Evolutionary conservation across 495 filamentous ascomycete genomes (phyloP), one percentile per base, ranked within the genome.

Genomic region (Parachaetomium inaequale): DNA sequence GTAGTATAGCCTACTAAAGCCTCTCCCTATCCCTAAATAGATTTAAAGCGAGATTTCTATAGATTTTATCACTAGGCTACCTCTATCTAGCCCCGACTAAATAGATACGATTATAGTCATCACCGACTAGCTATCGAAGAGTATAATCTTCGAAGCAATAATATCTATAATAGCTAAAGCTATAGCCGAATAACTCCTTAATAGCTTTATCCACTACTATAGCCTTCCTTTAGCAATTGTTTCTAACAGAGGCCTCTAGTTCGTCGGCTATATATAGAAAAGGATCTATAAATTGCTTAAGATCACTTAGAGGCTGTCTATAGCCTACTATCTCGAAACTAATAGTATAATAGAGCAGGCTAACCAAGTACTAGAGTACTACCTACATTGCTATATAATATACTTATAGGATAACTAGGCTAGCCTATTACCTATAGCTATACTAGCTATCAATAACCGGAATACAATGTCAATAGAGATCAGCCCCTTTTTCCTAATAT

Each of bases 381-480:
- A 55, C 52, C 32, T 55, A 23, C 32, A 19, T 19, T 55, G 21
- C 32, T 55, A 40, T n/a, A 55, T 11, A 8, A 55, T 19, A 10
- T 55, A 55, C 7, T 55, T 19, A 19, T 32, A 55, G 8, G 34
- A 55, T 19, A 32, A 55, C 10, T 55, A 4, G 52, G 52, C 52
- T 2, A 23, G 25, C 14, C 15, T 56, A 7, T 23, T 56, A 1
- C 11, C 38, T 3, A 19, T 7, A 1, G 54, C 36, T 1, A 56
- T 43, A 15, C 15, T 56, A 12, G 54, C 54, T 31, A 45, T 56
- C 25, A 56, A 56, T 25, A 56, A 56, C 36, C 21, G 36, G 4
- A 12, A 17, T 5, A 14, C 38, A 43, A 45, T 23, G 23, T 56
- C 54, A 4, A 56, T 36, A 1, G 25, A 36, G 3, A 17, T 43